Base-by-base conservation (phyloP, 345 rosid species). In the Theobroma cacao region DNA sequence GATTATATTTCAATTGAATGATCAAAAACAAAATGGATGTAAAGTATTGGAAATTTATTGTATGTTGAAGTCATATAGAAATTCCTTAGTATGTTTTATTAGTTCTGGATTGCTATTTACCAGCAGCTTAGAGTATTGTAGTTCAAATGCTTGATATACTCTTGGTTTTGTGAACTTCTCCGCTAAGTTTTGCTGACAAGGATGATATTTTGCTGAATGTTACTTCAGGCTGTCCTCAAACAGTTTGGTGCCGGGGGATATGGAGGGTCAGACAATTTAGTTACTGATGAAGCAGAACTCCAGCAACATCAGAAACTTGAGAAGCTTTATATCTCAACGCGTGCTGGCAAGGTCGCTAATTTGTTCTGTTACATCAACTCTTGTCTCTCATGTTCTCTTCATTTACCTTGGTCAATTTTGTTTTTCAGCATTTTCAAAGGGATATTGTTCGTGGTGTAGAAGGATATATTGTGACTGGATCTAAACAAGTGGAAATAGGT, bases 401-500 rank as follows among this genome's bases (percentile, higher is more conserved):
- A 33, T 61, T 60, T 24, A 66, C 31, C 67, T 15, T 62, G 26
- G 53, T 69, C 10, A 5, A 3, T 80, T 64, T 72, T 52, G 60
- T 71, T 26, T 87, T 83, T 75, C 91, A 95, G 98, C 98, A 89
- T 87, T 93, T 86, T 79, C 98, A 95, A 88, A 88, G 97, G 79
- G 95, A 95, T 74, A 88, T 95, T 82, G 95, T 93, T 50, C 98
- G 98, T 38, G 97, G 98, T 31, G 95, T 92, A 14, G 95, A 93
- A 90, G 98, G 98, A 67, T 87, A 90, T 81, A 88, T 95, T 30
- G 90, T 91, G 59, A 89, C 89, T 47, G 98, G 98, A 75, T 86
- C 97, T 59, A 95, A 93, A 80, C 98, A 92, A 86, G 93, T 95
- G 77, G 98, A 95, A 78, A 95, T 95, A 79, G 98, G 98, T 90